These are phyloP conservation scores for Colletotrichum sp. DNA, from an alignment of 2,329 filamentous ascomycete genomes.

Conservation along the genomic window DNA sequence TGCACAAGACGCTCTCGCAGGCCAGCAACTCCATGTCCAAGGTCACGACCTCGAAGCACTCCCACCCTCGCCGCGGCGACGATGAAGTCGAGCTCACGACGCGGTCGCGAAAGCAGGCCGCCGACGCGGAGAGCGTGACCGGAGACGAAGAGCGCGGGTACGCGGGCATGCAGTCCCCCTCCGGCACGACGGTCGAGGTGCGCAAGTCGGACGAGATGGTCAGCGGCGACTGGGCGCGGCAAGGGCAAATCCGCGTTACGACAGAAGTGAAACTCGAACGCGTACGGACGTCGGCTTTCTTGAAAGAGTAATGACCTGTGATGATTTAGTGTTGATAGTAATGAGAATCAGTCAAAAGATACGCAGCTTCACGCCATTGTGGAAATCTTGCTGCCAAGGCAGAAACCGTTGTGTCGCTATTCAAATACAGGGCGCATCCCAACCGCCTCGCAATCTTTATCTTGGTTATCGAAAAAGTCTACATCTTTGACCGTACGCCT, in stretches of 20 bases:
- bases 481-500: not conserved
- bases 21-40: conserved; percentile 12
- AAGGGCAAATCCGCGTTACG: conserved; percentile 9
- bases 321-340: not conserved
- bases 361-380: not conserved
- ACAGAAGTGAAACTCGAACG: conserved; percentile 11
- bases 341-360: not conserved
- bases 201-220: conserved; percentile 8
- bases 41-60: not conserved
- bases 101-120: not conserved
- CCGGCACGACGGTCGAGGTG: conserved; percentile 2
- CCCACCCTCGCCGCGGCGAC: not conserved
- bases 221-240: not conserved
- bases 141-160: conserved; percentile 11
- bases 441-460: not conserved
- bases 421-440: not conserved
- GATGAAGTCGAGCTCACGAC: conserved; percentile 15
- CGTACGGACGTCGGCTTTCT: not conserved
- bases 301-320: not conserved
- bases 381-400: not conserved
- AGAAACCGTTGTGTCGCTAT: not conserved
- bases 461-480: not conserved
- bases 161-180: not conserved
- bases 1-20: conserved; percentile 9
- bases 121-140: not conserved